phyloP scores from a whole-genome alignment of 768 basidiomycete genomes.

The Nidula microcarpa region DNA sequence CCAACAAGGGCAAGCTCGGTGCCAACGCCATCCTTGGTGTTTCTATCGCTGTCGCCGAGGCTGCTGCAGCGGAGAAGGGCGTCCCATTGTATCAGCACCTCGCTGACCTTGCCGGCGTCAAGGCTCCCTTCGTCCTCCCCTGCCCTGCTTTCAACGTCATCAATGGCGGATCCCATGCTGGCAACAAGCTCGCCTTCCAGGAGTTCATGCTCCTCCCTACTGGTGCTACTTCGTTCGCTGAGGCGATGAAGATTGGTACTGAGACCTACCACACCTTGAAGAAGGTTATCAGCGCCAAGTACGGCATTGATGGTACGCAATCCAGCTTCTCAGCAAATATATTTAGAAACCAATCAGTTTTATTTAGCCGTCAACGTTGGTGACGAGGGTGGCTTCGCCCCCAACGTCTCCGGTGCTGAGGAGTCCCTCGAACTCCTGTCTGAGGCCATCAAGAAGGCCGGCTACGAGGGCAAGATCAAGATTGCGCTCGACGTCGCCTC shows the following conservation, averaged over 20 bases:
- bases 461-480: slow-evolving; percentile 98
- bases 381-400: slow-evolving; percentile 99
- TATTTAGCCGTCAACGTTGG: slow-evolving; percentile 94
- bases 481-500: slow-evolving; percentile 98
- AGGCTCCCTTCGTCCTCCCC: slow-evolving; percentile 91
- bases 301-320: slow-evolving; percentile 89
- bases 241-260: slow-evolving; percentile 98
- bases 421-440: slow-evolving; percentile 94
- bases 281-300: slow-evolving; percentile 98
- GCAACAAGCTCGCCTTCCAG: slow-evolving; percentile 99
- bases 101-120: slow-evolving; percentile 92
- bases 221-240: slow-evolving; percentile 86
- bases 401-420: slow-evolving; percentile 95
- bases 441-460: slow-evolving; percentile 97
- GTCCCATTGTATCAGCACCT: slow-evolving; percentile 96
- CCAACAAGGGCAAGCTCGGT: slow-evolving; percentile 99
- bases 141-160: slow-evolving; percentile 97
- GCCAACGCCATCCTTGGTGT: slow-evolving; percentile 99
- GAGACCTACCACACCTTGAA: slow-evolving; percentile 98
- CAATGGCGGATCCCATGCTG: slow-evolving; percentile 99
- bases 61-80: slow-evolving; percentile 92
- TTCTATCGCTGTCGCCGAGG: slow-evolving; percentile 92
- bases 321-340: neutral
- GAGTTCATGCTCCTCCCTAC: slow-evolving; percentile 99
- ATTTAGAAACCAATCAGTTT: neutral